phyloP scores from a whole-genome alignment of 2,329 filamentous ascomycete species.

The Beauveria varroae region DNA sequence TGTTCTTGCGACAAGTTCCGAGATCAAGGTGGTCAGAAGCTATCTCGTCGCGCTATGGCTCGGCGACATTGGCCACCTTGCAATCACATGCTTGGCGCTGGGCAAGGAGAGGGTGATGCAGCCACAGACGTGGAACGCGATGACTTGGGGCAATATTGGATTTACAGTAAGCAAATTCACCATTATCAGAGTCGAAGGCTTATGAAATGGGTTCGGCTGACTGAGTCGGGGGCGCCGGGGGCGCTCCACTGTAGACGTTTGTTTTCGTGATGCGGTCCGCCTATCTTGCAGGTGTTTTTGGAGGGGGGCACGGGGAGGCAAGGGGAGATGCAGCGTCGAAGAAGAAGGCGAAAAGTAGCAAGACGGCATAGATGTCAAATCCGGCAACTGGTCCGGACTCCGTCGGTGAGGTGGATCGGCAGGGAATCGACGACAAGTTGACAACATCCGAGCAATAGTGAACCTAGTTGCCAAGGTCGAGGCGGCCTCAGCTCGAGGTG shows the following conservation, averaged over 20 bases:
- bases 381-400: slow-evolving; percentile 9
- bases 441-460: neutral
- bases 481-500: neutral
- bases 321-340: slow-evolving; percentile 8
- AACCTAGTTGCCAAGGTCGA: neutral
- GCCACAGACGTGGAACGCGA: slow-evolving; percentile 55
- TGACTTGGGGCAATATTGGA: slow-evolving; percentile 68
- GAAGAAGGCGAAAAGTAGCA: slow-evolving; percentile 18
- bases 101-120: slow-evolving; percentile 47
- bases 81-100: slow-evolving; percentile 50
- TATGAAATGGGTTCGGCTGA: slow-evolving; percentile 1
- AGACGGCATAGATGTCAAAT: slow-evolving; percentile 18
- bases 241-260: slow-evolving; percentile 31
- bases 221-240: slow-evolving; percentile 1
- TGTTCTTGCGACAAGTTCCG: slow-evolving; percentile 55
- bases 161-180: slow-evolving; percentile 44
- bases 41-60: slow-evolving; percentile 59
- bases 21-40: slow-evolving; percentile 57
- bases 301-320: slow-evolving; percentile 35
- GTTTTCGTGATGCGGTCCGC: slow-evolving; percentile 48
- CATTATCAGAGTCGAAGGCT: neutral
- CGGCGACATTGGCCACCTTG: slow-evolving; percentile 62
- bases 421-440: neutral
- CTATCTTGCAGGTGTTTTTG: slow-evolving; percentile 55
- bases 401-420: neutral